Evolutionary conservation across 2,329 filamentous ascomycete genomes (phyloP), one percentile per base, ranked within the genome.

Genomic region (Ceratocystis albifundus): DNA sequence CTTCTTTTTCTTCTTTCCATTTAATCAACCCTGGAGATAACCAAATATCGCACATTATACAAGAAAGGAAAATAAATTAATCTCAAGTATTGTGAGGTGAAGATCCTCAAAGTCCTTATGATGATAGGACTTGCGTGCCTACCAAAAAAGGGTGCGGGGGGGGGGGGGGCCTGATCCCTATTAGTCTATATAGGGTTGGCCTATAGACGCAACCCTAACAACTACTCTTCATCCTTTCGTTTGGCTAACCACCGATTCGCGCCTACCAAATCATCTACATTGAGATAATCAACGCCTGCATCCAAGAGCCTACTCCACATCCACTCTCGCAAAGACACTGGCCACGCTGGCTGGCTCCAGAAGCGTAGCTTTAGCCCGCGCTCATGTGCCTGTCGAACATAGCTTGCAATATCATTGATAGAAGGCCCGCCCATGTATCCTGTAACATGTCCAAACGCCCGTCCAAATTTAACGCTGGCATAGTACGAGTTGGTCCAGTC

Each of bases 401-500:
- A 85, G 72, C 59, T 84, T 81, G 10, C 71, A 69, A 48, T 76
- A 73, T 48, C 73, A 76, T 25, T 69, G 20, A 12, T 3, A 30
- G 1, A 1, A 70, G 32, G 80, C 70, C 70, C 84, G 82, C 10
- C 79, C 1, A 88, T 72, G 2, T 74, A 75, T 2, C 73, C 72
- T 78, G 79, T 71, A 72, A 77, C 76, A 73, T 79, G 57, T 1
- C 84, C 87, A 12, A 89, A 77, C 0, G 79, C 73, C 2, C 73
- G 71, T n/a, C 73, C 74, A 71, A 89, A 86, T 17, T 82, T 80
- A 2, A 80, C 79, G 61, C 82, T 86, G 22, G 86, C 84, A 73
- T 88, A 89, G 74, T 84, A 86, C 2, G 84, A 87, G 72, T 88
- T 89, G 20, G 75, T 74, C 0, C 71, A 67, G 71, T 79, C 78